phyloP scores from a whole-genome alignment of 2,329 filamentous ascomycete genomes.

The Sporothrix brunneoviolacea region DNA sequence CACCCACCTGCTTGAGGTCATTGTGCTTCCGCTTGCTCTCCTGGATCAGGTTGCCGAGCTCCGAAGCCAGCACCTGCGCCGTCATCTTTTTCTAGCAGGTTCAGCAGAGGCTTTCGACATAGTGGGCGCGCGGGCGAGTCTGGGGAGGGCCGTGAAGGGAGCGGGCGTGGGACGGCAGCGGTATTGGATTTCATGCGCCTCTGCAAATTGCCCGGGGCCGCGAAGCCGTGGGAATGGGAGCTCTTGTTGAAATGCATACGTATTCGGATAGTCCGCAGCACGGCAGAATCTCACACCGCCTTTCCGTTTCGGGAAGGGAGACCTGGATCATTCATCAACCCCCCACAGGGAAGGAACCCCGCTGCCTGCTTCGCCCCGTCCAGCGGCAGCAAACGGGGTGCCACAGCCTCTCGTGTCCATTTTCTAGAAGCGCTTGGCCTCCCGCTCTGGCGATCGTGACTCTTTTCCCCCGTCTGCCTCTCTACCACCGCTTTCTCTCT shows the following conservation, averaged over 20 bases:
- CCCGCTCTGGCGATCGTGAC: background rate
- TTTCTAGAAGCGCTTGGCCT: background rate
- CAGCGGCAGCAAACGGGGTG: background rate
- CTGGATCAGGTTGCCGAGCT: constrained; percentile 85
- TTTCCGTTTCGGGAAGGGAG: constrained; percentile 6
- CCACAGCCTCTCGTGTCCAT: background rate
- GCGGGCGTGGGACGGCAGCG: background rate
- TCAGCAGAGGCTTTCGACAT: constrained; percentile 15
- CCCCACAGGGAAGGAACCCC: constrained; percentile 8
- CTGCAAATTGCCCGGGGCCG: too few species aligned
- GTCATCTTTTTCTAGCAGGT: constrained; percentile 58
- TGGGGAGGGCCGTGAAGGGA: too few species aligned
- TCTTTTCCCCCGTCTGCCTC: background rate
- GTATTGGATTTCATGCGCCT: background rate
- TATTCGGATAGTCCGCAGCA: background rate
- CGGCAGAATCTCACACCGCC: constrained; percentile 18
- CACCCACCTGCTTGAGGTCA: constrained; percentile 68
- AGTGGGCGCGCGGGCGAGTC: background rate
- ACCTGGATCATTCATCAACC: background rate
- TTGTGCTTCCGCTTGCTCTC: constrained; percentile 94
- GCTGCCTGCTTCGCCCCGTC: constrained; percentile 3
- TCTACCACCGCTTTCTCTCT: background rate
- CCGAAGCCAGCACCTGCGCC: constrained; percentile 78
- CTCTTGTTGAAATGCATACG: too few species aligned
- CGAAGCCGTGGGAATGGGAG: too few species aligned